A percentile compares a stretch with the other conserved stretches of the same genome.
Evolutionary conservation across 2,329 filamentous ascomycete species (phyloP).

Genomic region (Mycosphaerelloides madeirae): DNA sequence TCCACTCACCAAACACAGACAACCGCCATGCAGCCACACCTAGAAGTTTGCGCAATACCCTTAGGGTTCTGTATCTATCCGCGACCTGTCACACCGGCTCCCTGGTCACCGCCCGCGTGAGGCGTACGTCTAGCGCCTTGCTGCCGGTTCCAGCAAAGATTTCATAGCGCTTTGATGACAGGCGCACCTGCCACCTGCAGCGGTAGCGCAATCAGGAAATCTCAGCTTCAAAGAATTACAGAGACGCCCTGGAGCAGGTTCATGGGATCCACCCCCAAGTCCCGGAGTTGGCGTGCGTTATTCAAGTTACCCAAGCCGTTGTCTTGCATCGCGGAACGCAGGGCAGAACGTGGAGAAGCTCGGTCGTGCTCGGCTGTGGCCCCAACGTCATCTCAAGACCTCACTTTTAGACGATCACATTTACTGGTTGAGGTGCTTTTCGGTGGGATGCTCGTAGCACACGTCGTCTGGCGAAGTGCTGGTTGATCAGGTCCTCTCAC

Average conservation of each 20-base stretch:
- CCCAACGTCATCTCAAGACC: slow-evolving; percentile 14
- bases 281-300: slow-evolving; percentile 18
- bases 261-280: slow-evolving; percentile 10
- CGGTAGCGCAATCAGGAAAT: slow-evolving; percentile 20
- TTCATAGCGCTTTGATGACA: slow-evolving; percentile 8
- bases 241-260: slow-evolving; percentile 8
- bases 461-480: background rate
- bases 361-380: slow-evolving; percentile 13
- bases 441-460: slow-evolving; percentile 6
- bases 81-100: slow-evolving; percentile 16
- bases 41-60: slow-evolving; percentile 24
- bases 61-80: slow-evolving; percentile 13
- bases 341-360: slow-evolving; percentile 23
- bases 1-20: slow-evolving; percentile 21
- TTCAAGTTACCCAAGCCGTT: slow-evolving; percentile 17
- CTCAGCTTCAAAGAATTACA: slow-evolving; percentile 9
- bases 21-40: slow-evolving; percentile 29
- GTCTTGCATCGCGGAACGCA: slow-evolving; percentile 18
- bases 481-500: no score
- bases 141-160: slow-evolving; percentile 8
- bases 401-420: slow-evolving; percentile 13
- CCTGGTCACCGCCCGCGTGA: slow-evolving; percentile 1
- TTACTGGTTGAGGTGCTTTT: slow-evolving; percentile 7
- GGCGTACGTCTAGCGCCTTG: slow-evolving; percentile 11
- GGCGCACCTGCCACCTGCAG: slow-evolving; percentile 18